phyloP scores from a whole-genome alignment of 345 rosid genomes.

The Pugionium dolabratum region DNA sequence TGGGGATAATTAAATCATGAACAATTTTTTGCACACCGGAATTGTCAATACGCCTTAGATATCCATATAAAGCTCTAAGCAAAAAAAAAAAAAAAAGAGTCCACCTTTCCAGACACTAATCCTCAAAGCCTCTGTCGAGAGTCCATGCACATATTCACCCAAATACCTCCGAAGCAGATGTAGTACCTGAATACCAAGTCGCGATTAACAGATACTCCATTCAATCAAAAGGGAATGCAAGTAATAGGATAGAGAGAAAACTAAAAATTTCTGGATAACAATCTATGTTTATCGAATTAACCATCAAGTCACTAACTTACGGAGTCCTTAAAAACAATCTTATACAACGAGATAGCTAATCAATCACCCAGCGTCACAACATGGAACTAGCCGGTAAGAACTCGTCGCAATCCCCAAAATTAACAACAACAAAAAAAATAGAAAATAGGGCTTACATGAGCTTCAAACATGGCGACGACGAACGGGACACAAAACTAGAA shows the following conservation, averaged over 20 bases:
- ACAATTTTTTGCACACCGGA: constrained; percentile 11
- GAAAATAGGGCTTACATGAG: constrained; percentile 58
- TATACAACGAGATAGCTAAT: not conserved
- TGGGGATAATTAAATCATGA: constrained; percentile 13
- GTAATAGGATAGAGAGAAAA: not conserved
- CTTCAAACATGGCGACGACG: constrained; percentile 80
- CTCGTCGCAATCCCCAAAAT: constrained; percentile 20
- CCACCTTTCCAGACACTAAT: constrained; percentile 99
- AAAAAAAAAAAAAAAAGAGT: not conserved
- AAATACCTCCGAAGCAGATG: constrained; percentile 96
- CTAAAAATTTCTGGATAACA: not conserved
- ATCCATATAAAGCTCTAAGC: not conserved
- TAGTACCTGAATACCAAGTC: constrained; percentile 61
- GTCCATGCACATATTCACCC: constrained; percentile 97
- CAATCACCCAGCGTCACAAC: constrained; percentile 3
- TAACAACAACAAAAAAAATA: not conserved
- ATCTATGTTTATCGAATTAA: not conserved
- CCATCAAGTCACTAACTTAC: not conserved
- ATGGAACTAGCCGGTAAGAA: not conserved
- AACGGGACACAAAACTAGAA: constrained; percentile 1
- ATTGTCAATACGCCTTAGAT: constrained; percentile 5
- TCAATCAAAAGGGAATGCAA: constrained; percentile 10
- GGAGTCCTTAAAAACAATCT: constrained; percentile 7
- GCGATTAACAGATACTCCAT: constrained; percentile 15
- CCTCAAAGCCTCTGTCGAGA: constrained; percentile 83